Base-by-base conservation (phyloP, 306 rosid genomes). In the Lotus japonicus region DNA sequence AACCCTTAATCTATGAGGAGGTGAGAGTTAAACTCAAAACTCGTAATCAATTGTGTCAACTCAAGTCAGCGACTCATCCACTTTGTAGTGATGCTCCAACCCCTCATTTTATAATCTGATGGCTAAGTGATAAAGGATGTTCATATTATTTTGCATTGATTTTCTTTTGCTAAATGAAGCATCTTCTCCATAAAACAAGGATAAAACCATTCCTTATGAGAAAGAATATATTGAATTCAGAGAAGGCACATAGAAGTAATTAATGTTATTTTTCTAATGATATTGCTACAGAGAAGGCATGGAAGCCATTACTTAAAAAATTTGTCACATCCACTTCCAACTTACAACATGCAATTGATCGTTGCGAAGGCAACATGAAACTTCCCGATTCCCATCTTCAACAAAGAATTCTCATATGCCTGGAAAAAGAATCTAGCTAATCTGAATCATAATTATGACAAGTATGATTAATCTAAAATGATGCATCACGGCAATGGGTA, bases 351-450 rank as follows among this genome's bases (percentile, higher is more conserved):
- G 54, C 19, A 50, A 5, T 62, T 21, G 42, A 72, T 15, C 7
- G 23, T 62, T 11, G 5, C 2, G 57, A 42, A 63, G 64, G 71
- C 64, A 41, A 11, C 70, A 52, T 11, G 77, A 62, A 35, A 61
- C 41, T 72, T 51, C 23, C 11, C 63, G 61, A 31, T 31, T 5
- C 36, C 36, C 5, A 28, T 31, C 36, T 5, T 26, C 17, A n/a
- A 50, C 58, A 10, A 3, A 11, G 42, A 71, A 33, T 5, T 26
- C 31, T 33, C 18, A 10, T 11, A 59, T 60, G 23, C 12, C 50
- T 60, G 7, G 48, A 28, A 65, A 33, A 46, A n/a, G 59, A 58
- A 48, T 71, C 3, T 59, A 60, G 4, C 43, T 19, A 18, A 11
- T 31, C 43, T n/a, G 10, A 64, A 33, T 31, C 36, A 31, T 31